These are phyloP conservation scores for Onygenales sp. DNA, from an alignment of 2,329 filamentous ascomycete species.

Conservation along the genomic window DNA sequence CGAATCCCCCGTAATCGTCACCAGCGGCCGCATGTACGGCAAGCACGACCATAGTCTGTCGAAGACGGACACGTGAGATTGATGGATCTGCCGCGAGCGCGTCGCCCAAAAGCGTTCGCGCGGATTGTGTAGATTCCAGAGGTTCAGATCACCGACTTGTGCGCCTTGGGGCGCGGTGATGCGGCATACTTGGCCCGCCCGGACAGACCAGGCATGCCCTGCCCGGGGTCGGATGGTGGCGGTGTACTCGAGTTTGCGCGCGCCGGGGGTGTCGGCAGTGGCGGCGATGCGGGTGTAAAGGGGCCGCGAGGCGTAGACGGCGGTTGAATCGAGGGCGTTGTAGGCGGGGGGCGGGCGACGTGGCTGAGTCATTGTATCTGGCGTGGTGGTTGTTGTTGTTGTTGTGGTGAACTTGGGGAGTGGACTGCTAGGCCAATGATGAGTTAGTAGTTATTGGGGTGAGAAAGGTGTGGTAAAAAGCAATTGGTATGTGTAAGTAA, in stretches of 20 bases:
- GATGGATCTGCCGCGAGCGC: slow-evolving; percentile 68
- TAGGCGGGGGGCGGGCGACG: slow-evolving; percentile 30
- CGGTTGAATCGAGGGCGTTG: slow-evolving; percentile 25
- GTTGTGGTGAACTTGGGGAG: background rate
- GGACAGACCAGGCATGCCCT: slow-evolving; percentile 62
- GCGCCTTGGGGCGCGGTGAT: slow-evolving; percentile 68
- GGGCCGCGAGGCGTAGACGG: slow-evolving; percentile 25
- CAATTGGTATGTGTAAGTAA: too few species aligned
- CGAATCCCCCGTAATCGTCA: slow-evolving; percentile 61
- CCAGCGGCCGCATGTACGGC: slow-evolving; percentile 66
- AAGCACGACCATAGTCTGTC: slow-evolving; percentile 71
- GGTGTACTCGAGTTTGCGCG: slow-evolving; percentile 27
- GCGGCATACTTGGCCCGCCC: slow-evolving; percentile 57
- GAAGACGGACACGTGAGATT: slow-evolving; percentile 60
- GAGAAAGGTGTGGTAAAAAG: too few species aligned
- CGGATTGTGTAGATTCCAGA: slow-evolving; percentile 69
- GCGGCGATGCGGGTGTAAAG: slow-evolving; percentile 29
- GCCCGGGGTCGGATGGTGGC: slow-evolving; percentile 64
- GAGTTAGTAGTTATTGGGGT: too few species aligned
- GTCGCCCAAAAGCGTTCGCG: slow-evolving; percentile 75
- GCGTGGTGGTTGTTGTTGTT: background rate
- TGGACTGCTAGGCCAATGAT: too few species aligned
- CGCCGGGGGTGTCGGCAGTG: slow-evolving; percentile 20
- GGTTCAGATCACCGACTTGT: slow-evolving; percentile 75
- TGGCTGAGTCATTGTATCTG: slow-evolving; percentile 3